Evolutionary conservation across 2,329 filamentous ascomycete species (phyloP).

Genomic region (Aspergillus fijiensis): DNA sequence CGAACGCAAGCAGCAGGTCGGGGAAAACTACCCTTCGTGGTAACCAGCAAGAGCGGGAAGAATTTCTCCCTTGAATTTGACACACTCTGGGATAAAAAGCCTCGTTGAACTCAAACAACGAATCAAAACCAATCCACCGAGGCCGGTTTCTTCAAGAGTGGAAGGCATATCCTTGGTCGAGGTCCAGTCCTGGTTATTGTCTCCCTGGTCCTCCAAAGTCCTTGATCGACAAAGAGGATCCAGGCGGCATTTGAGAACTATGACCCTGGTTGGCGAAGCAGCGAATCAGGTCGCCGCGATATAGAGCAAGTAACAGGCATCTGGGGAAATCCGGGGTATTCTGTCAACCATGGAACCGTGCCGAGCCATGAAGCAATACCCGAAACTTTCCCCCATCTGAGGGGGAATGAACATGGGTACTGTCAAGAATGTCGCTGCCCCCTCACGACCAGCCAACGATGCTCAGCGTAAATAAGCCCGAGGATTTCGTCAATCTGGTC

Average conservation of each 20-base stretch:
- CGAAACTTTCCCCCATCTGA: no score
- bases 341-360: conserved; percentile 7
- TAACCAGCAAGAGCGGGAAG: conserved; percentile 14
- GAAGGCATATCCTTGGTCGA: neutral
- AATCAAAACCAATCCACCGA: neutral
- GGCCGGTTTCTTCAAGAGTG: no score
- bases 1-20: neutral
- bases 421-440: no score
- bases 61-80: conserved; percentile 17
- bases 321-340: conserved; percentile 1
- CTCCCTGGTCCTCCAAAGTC: neutral
- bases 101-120: neutral
- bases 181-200: neutral
- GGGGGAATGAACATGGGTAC: no score
- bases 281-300: neutral
- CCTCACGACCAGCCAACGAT: no score
- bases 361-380: neutral
- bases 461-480: no score
- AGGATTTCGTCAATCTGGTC: no score
- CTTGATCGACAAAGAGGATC: neutral
- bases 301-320: neutral
- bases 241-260: neutral
- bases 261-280: neutral
- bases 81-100: neutral
- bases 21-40: conserved; percentile 12